These are phyloP conservation scores for Fusarium praegraminearum DNA, from an alignment of 2,329 filamentous ascomycete genomes.

Conservation along the genomic window DNA sequence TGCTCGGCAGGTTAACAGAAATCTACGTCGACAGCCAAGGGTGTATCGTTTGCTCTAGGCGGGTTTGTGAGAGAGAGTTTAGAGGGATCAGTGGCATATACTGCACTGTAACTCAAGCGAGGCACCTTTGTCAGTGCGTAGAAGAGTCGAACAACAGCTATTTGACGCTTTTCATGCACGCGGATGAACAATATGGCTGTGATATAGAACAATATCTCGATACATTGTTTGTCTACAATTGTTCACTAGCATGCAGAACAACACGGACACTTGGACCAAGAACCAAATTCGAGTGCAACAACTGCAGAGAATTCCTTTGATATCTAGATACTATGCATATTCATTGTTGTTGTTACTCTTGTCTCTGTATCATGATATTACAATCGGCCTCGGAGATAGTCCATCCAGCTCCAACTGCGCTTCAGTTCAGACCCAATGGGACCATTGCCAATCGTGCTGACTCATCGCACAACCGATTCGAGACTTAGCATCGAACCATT, in stretches of 20 bases:
- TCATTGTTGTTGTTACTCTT: not conserved
- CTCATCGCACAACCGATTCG: slow-evolving; percentile 42
- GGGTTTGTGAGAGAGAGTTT: not conserved
- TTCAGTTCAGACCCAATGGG: slow-evolving; percentile 37
- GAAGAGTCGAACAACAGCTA: not conserved
- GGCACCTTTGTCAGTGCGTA: not conserved
- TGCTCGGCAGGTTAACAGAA: not conserved
- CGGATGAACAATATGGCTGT: slow-evolving; percentile 3
- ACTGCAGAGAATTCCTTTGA: not conserved
- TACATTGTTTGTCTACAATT: not conserved
- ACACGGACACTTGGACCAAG: too few species aligned
- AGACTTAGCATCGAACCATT: not conserved
- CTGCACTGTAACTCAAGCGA: not conserved
- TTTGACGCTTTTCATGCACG: not conserved
- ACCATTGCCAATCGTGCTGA: slow-evolving; percentile 37
- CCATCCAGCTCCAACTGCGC: slow-evolving; percentile 1
- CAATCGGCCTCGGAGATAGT: not conserved
- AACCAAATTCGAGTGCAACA: not conserved
- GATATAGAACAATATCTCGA: slow-evolving; percentile 9
- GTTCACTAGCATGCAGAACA: not conserved
- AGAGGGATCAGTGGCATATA: not conserved
- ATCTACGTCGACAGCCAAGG: not conserved
- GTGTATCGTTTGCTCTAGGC: not conserved
- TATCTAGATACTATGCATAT: not conserved
- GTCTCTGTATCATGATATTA: slow-evolving; percentile 1